Percentiles rank a stretch among this genome's conserved stretches.
phyloP scores from a whole-genome alignment of 352 stramenopile species.

The Phytophthora syringae region DNA sequence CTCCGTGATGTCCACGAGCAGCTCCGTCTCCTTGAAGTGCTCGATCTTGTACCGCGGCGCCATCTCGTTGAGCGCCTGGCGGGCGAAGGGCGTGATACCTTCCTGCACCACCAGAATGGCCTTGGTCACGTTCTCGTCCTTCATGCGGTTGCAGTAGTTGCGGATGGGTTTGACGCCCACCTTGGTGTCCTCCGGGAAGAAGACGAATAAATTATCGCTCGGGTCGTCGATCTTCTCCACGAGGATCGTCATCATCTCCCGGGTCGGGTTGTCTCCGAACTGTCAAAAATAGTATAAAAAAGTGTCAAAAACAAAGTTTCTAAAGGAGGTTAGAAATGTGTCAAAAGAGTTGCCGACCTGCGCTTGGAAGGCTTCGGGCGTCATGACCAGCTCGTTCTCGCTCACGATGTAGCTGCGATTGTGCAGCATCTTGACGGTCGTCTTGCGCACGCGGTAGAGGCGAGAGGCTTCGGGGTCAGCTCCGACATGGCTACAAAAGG shows the following conservation, averaged over 20 bases:
- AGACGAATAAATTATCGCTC: constrained; percentile 98
- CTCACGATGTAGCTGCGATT: constrained; percentile 98
- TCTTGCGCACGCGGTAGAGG: constrained; percentile 96
- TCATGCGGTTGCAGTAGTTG: constrained; percentile 97
- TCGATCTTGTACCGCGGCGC: constrained; percentile 92
- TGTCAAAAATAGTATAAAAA: constrained; percentile 13
- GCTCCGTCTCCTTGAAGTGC: constrained; percentile 99
- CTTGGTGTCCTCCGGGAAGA: constrained; percentile 99
- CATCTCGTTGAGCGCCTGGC: constrained; percentile 97
- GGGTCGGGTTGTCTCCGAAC: constrained; percentile 93
- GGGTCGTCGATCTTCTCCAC: constrained; percentile 93
- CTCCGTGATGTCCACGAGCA: constrained; percentile 99
- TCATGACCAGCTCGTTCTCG: constrained; percentile 97
- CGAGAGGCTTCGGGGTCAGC: constrained; percentile 83
- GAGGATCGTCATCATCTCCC: constrained; percentile 97
- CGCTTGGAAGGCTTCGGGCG: constrained; percentile 91
- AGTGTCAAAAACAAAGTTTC: not conserved
- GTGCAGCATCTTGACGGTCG: constrained; percentile 95
- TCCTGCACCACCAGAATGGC: constrained; percentile 98
- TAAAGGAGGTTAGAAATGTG: not conserved
- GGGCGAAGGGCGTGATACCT: constrained; percentile 98
- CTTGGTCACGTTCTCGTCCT: constrained; percentile 96
- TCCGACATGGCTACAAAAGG: constrained; percentile 59
- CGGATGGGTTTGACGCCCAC: constrained; percentile 98
- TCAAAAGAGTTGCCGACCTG: constrained; percentile 49